These are phyloP conservation scores for Starmera stellimalicola DNA, from an alignment of 1,139 yeast genomes.

Conservation along the genomic window DNA sequence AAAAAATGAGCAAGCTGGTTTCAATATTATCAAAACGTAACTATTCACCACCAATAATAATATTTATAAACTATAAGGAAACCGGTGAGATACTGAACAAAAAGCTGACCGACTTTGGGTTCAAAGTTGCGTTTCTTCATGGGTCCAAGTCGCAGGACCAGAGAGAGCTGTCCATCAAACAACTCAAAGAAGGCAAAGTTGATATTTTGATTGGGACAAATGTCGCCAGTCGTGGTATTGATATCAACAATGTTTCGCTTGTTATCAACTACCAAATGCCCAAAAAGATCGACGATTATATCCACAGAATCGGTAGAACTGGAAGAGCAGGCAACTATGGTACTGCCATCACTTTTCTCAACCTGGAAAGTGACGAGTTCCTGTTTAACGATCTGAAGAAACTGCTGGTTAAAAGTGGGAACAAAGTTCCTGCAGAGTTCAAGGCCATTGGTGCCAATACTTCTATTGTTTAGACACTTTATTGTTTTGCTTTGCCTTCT, in stretches of 20 bases:
- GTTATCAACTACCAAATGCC: slow-evolving; percentile 87
- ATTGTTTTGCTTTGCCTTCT: background rate
- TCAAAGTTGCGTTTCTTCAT: slow-evolving; percentile 56
- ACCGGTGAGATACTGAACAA: slow-evolving; percentile 59
- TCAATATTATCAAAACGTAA: slow-evolving; percentile 21
- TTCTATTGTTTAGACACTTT: background rate
- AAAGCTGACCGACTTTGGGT: slow-evolving; percentile 37
- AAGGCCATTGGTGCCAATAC: slow-evolving; percentile 4
- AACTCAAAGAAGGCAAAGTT: slow-evolving; percentile 51
- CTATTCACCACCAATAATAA: slow-evolving; percentile 52
- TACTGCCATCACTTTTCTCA: slow-evolving; percentile 60
- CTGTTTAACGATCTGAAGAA: slow-evolving; percentile 14
- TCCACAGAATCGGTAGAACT: slow-evolving; percentile 92
- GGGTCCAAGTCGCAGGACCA: slow-evolving; percentile 85
- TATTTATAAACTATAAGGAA: slow-evolving; percentile 72
- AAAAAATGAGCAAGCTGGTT: slow-evolving; percentile 25
- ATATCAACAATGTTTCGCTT: slow-evolving; percentile 73
- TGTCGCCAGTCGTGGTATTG: slow-evolving; percentile 95
- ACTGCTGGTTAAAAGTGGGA: slow-evolving; percentile 13
- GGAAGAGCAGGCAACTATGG: slow-evolving; percentile 90
- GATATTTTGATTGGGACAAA: slow-evolving; percentile 83
- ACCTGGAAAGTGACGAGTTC: slow-evolving; percentile 42
- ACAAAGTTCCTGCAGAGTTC: slow-evolving; percentile 14
- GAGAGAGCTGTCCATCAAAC: slow-evolving; percentile 67
- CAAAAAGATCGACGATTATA: slow-evolving; percentile 66